Evolutionary conservation across 495 filamentous ascomycete species (phyloP).

Genomic region (Copromyces sp.): DNA sequence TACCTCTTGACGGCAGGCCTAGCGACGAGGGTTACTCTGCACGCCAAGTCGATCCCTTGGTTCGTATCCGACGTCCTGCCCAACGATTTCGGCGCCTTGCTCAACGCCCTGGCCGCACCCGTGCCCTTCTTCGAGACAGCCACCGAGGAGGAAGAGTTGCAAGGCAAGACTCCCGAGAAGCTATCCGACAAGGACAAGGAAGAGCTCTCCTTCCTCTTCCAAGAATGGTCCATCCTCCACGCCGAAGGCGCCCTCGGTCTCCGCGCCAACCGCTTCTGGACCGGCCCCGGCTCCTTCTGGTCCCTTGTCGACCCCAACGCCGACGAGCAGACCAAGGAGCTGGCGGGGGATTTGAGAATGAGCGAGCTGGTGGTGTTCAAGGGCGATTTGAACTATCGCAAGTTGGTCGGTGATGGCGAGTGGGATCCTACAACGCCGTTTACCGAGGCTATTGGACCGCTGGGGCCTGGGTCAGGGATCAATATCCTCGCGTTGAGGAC

Average conservation of each 20-base stretch:
- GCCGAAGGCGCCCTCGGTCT: conserved; percentile 71
- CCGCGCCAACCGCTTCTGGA: conserved; percentile 84
- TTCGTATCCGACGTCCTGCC: conserved; percentile 94
- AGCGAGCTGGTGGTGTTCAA: conserved; percentile 93
- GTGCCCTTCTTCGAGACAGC: conserved; percentile 63
- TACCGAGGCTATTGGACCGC: conserved; percentile 70
- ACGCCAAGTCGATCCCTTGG: conserved; percentile 92
- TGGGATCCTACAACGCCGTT: conserved; percentile 90
- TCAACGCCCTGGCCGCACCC: conserved; percentile 65
- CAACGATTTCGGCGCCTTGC: conserved; percentile 67
- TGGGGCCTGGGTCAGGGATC: conserved; percentile 70
- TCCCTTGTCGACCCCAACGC: conserved; percentile 35
- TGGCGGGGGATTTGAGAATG: conserved; percentile 70
- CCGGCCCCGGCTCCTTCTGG: conserved; percentile 75
- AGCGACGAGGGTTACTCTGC: conserved; percentile 79
- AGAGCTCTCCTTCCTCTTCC: conserved; percentile 66
- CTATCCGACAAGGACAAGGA: conserved; percentile 57
- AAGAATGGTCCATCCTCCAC: conserved; percentile 69
- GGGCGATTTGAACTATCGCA: conserved; percentile 92
- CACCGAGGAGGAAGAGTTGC: conserved; percentile 51
- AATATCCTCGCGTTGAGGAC: conserved; percentile 80
- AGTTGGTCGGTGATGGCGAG: conserved; percentile 71
- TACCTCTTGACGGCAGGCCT: conserved; percentile 74
- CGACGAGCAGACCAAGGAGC: conserved; percentile 50
- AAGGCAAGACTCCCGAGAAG: conserved; percentile 42